Evolutionary conservation across 2,329 filamentous ascomycete species (phyloP).

Genomic region (Aureobasidium sp.): DNA sequence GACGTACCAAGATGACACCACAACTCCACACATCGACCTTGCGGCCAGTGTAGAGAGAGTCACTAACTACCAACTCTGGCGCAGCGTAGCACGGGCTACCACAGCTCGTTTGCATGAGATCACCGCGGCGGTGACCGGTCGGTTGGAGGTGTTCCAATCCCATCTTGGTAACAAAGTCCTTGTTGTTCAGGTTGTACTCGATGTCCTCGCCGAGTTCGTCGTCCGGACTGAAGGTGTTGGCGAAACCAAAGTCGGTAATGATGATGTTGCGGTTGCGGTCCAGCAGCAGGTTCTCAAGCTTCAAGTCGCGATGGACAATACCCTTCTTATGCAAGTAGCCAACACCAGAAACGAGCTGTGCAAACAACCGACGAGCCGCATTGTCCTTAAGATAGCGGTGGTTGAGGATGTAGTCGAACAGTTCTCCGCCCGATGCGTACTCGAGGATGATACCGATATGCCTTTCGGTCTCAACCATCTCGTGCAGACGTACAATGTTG

Average conservation of each 20-base stretch:
- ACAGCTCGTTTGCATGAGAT: conserved; percentile 98
- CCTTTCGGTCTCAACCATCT: conserved; percentile 96
- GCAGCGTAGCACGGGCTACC: conserved; percentile 97
- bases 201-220: conserved; percentile 88
- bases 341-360: conserved; percentile 90
- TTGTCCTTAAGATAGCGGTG: conserved; percentile 94
- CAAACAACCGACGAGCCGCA: conserved; percentile 81
- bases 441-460: conserved; percentile 98
- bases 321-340: conserved; percentile 98
- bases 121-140: conserved; percentile 73
- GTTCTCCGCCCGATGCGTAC: conserved; percentile 92
- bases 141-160: conserved; percentile 64
- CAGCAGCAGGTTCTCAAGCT: conserved; percentile 88
- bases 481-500: conserved; percentile 93
- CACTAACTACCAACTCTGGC: conserved; percentile 92
- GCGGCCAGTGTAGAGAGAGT: conserved; percentile 91
- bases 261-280: conserved; percentile 98
- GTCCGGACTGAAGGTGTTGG: conserved; percentile 86
- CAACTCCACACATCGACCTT: conserved; percentile 99
- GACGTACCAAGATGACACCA: conserved; percentile 85
- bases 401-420: conserved; percentile 97
- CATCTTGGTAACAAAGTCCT: conserved; percentile 77
- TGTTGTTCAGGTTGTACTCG: conserved; percentile 76
- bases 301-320: conserved; percentile 94
- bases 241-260: conserved; percentile 99